A percentile compares a stretch with the other conserved stretches of the same genome.
Evolutionary conservation across 768 basidiomycete genomes (phyloP).

Genomic region (Mycena indigotica): DNA sequence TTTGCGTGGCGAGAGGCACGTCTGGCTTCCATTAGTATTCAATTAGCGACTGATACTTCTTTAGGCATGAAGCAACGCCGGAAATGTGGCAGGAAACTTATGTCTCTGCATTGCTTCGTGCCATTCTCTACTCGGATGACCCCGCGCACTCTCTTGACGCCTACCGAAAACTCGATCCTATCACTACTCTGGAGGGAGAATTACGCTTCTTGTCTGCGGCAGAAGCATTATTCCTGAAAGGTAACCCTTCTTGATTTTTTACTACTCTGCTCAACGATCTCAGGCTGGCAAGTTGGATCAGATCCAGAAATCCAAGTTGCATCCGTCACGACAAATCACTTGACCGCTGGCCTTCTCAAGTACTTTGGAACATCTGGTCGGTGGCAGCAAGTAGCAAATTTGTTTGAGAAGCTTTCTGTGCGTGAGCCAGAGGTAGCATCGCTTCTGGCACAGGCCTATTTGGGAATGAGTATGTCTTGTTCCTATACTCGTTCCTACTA

Average conservation of each 20-base stretch:
- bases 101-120: conserved; percentile 86
- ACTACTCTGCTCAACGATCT: background rate
- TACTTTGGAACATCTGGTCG: conserved; percentile 94
- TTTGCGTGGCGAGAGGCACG: conserved; percentile 89
- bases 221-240: conserved; percentile 86
- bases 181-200: conserved; percentile 87
- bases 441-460: conserved; percentile 84
- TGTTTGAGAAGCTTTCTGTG: conserved; percentile 89
- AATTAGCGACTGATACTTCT: background rate
- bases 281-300: conserved; percentile 98
- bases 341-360: conserved; percentile 93
- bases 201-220: conserved; percentile 88
- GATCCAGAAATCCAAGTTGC: conserved; percentile 99
- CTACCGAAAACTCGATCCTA: conserved; percentile 94
- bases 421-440: conserved; percentile 89
- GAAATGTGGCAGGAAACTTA: conserved; percentile 99
- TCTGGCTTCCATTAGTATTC: conserved; percentile 11
- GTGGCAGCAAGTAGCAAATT: conserved; percentile 83
- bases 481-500: background rate
- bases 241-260: conserved; percentile 38
- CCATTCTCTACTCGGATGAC: conserved; percentile 96
- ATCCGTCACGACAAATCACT: conserved; percentile 92
- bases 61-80: conserved; percentile 84
- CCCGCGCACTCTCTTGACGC: conserved; percentile 88
- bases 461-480: conserved; percentile 87